Base-by-base conservation (phyloP, 208 protist genomes). In the Wallacemonas rigidus region DNA sequence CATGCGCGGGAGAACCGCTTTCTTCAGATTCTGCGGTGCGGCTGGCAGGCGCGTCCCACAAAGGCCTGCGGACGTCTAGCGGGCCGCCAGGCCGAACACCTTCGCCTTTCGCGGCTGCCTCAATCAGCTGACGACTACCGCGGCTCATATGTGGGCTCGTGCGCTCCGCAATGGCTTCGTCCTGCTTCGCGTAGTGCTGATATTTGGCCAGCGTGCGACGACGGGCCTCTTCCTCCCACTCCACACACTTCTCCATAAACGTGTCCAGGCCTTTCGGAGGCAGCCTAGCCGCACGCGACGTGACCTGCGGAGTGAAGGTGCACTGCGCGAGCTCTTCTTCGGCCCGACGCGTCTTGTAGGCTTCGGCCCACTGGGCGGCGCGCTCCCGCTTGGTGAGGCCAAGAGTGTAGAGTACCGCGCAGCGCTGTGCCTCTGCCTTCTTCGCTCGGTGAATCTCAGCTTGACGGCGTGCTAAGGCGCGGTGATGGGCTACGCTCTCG, bases 191-290 rank as follows among this genome's bases (percentile, higher is more conserved):
- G 41, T 86, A 70, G 26, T 71, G 79, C 39, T 55, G 75, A 14
- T 76, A 81, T 71, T 82, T 89, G 40, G 79, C 77, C 36, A 48
- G 51, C 39, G 86, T 72, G 15, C 81, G 72, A 11, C 56, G 47
- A 2, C 51, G 67, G 57, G 60, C 60, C 67, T 79, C 72, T 56
- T 85, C 72, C 58, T 79, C 70, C 85, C 89, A 94, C 74, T 83
- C 79, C 8, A 90, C 35, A 47, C 85, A 90, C 65, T 75, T 83
- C 51, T 85, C 74, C 79, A 90, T 85, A 69, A 92, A 94, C 12
- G 75, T 67, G 35, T 74, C 71, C 12, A 73, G 68, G 9, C 85
- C 85, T 54, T 89, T 93, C 1, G 67, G 64, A 14, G 74, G 54
- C 39, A 80, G 9, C 57, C 60, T 51, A 64, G 71, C 74, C 9